These are phyloP conservation scores for Vitis rupestris DNA, from an alignment of 164 flowering plant species.

Conservation along the genomic window DNA sequence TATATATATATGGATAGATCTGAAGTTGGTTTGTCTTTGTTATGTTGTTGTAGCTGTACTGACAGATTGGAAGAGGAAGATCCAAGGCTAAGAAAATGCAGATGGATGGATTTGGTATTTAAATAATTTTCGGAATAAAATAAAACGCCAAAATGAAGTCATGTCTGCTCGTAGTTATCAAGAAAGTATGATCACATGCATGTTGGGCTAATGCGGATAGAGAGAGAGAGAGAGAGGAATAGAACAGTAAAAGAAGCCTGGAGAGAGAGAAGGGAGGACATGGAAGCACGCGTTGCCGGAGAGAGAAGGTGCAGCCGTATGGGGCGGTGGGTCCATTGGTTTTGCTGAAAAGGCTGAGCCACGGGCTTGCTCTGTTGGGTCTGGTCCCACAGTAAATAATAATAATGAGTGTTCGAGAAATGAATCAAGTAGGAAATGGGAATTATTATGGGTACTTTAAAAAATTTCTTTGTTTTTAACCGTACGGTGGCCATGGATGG, in stretches of 20 bases:
- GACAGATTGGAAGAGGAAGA: slow-evolving; percentile 11
- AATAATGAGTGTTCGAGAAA: neutral
- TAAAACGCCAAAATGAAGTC: slow-evolving; percentile 1
- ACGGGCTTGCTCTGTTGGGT: slow-evolving; percentile 3
- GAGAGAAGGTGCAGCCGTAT: slow-evolving; percentile 30
- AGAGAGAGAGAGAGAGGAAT: neutral
- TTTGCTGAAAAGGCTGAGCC: slow-evolving; percentile 25
- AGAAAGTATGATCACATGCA: slow-evolving; percentile 20
- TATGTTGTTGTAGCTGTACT: slow-evolving; percentile 5
- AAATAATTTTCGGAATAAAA: neutral
- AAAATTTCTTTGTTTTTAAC: neutral
- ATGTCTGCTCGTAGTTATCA: slow-evolving; percentile 19
- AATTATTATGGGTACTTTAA: neutral
- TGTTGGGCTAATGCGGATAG: slow-evolving; percentile 12
- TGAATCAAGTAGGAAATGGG: neutral
- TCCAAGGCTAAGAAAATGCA: neutral
- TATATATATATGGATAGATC: too few relatives aligned
- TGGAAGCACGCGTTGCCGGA: slow-evolving; percentile 57
- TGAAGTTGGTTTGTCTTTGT: too few relatives aligned
- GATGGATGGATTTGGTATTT: too few relatives aligned
- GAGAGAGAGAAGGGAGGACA: slow-evolving; percentile 21
- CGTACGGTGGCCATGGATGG: neutral
- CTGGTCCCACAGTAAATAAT: slow-evolving; percentile 17
- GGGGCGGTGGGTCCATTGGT: slow-evolving; percentile 39
- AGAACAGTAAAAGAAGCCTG: neutral